Evolutionary conservation across 2,329 filamentous ascomycete species (phyloP).

Genomic region (Curvularia verruculosa): DNA sequence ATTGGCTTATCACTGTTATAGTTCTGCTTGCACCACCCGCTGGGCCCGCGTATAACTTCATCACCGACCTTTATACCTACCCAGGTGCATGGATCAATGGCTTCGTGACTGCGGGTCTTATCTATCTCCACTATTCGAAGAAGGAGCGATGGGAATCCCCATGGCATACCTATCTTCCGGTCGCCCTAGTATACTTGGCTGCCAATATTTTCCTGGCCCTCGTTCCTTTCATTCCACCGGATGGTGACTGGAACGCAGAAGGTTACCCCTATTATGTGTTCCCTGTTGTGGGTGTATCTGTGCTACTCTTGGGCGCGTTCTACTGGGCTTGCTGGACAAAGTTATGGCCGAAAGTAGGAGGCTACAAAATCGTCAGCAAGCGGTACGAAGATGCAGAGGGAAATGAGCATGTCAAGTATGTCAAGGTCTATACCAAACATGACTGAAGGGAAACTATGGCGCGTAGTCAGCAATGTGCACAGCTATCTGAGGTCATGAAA

Average conservation of each 20-base stretch:
- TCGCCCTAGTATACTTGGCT: slow-evolving; percentile 48
- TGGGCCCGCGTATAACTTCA: slow-evolving; percentile 72
- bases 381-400: slow-evolving; percentile 38
- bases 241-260: slow-evolving; percentile 50
- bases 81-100: slow-evolving; percentile 48
- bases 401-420: slow-evolving; percentile 41
- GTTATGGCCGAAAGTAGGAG: slow-evolving; percentile 34
- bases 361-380: slow-evolving; percentile 41
- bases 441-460: slow-evolving; percentile 3
- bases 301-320: slow-evolving; percentile 46
- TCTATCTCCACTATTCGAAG: slow-evolving; percentile 46
- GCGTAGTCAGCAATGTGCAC: background rate
- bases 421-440: slow-evolving; percentile 41
- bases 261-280: slow-evolving; percentile 55
- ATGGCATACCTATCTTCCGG: slow-evolving; percentile 47
- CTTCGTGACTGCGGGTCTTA: slow-evolving; percentile 46
- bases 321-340: slow-evolving; percentile 43
- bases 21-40: slow-evolving; percentile 70
- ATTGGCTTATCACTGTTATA: slow-evolving; percentile 69
- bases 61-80: slow-evolving; percentile 59
- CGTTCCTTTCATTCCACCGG: slow-evolving; percentile 52
- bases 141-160: slow-evolving; percentile 45
- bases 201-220: slow-evolving; percentile 52
- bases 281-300: slow-evolving; percentile 51
- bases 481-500: background rate